These are phyloP conservation scores for Zymoseptoria brevis DNA, from an alignment of 2,329 filamentous ascomycete species.

Conservation along the genomic window DNA sequence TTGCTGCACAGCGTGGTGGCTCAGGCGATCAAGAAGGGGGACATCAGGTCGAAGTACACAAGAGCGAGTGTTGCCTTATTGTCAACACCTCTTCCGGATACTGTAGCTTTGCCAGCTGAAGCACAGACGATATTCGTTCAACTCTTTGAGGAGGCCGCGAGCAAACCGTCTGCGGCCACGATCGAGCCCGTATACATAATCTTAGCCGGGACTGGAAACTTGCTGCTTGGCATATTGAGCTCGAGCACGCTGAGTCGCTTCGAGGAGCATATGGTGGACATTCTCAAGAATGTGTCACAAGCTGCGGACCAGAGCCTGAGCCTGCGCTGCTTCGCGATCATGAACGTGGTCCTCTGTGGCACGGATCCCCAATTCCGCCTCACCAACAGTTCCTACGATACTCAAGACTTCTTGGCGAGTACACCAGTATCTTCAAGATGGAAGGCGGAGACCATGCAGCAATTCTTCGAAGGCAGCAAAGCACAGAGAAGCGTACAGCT, in stretches of 20 bases:
- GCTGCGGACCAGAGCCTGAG: conserved; percentile 25
- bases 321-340: conserved; percentile 32
- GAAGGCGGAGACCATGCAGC: conserved; percentile 26
- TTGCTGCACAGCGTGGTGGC: conserved; percentile 23
- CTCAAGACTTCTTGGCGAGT: conserved; percentile 26
- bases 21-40: conserved; percentile 19
- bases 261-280: conserved; percentile 27
- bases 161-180: conserved; percentile 18
- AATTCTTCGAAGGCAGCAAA: conserved; percentile 28
- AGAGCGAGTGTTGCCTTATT: conserved; percentile 24
- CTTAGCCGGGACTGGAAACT: conserved; percentile 25
- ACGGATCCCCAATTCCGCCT: conserved; percentile 16
- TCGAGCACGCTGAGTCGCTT: conserved; percentile 21
- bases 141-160: conserved; percentile 24
- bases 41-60: conserved; percentile 15
- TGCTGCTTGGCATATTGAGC: conserved; percentile 25
- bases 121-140: conserved; percentile 27
- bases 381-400: conserved; percentile 22
- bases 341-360: conserved; percentile 24
- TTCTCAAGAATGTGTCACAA: conserved; percentile 23
- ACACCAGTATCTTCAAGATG: conserved; percentile 21
- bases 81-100: conserved; percentile 22
- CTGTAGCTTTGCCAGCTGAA: conserved; percentile 25
- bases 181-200: conserved; percentile 28
- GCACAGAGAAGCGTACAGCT: conserved; percentile 30